These are phyloP conservation scores for Lepidopterella palustris DNA, from an alignment of 495 filamentous ascomycete species.

Conservation along the genomic window DNA sequence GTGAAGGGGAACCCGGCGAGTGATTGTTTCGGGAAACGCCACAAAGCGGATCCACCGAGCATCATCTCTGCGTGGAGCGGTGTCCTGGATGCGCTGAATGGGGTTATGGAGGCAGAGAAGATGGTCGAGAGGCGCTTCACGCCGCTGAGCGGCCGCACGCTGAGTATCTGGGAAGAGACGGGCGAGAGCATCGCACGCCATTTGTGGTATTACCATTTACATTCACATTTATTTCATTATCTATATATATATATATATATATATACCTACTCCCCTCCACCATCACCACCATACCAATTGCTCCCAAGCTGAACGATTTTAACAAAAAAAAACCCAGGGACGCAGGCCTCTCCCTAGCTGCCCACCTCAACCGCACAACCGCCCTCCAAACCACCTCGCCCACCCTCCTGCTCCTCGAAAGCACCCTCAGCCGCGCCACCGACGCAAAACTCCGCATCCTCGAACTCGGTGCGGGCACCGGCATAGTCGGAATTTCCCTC, in stretches of 20 bases:
- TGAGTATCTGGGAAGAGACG: slow-evolving; percentile 75
- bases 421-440: slow-evolving; percentile 21
- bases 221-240: too few relatives aligned
- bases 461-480: slow-evolving; percentile 26
- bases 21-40: slow-evolving; percentile 26
- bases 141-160: slow-evolving; percentile 11
- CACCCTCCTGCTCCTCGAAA: slow-evolving; percentile 23
- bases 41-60: slow-evolving; percentile 32
- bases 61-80: slow-evolving; percentile 54
- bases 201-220: slow-evolving; percentile 89
- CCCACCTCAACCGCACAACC: slow-evolving; percentile 38
- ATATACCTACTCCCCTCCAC: background rate
- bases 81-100: slow-evolving; percentile 39
- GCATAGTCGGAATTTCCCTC: slow-evolving; percentile 60
- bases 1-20: slow-evolving; percentile 14
- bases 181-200: slow-evolving; percentile 94
- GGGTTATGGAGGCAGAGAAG: slow-evolving; percentile 38
- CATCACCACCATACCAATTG: too few relatives aligned
- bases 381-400: slow-evolving; percentile 7
- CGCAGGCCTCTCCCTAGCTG: slow-evolving; percentile 55
- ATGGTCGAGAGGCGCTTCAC: slow-evolving; percentile 50
- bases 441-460: slow-evolving; percentile 26
- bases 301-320: background rate
- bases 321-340: slow-evolving; percentile 59
- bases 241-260: too few relatives aligned